These are phyloP conservation scores for Chaetomium cochliodes DNA, from an alignment of 495 filamentous ascomycete genomes.

Conservation along the genomic window DNA sequence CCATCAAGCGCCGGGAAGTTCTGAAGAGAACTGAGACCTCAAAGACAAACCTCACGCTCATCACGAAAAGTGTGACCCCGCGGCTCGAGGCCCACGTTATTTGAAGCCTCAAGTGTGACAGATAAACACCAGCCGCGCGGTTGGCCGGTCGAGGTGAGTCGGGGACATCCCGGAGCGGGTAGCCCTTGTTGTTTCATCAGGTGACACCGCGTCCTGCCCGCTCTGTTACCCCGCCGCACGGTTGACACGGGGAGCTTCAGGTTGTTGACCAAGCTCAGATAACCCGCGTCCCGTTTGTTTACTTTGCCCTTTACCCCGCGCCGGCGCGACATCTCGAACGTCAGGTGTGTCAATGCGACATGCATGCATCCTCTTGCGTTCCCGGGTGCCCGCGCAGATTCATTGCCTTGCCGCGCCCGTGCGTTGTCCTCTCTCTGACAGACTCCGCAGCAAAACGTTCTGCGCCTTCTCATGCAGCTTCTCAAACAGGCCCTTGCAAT, in stretches of 20 bases:
- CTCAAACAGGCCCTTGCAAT: conserved; percentile 27
- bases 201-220: conserved; percentile 24
- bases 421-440: background rate
- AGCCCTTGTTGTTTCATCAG: conserved; percentile 15
- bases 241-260: conserved; percentile 9
- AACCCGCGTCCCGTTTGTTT: conserved; percentile 24
- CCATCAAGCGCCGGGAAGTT: background rate
- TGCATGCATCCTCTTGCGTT: conserved; percentile 2
- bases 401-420: conserved; percentile 8
- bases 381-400: background rate
- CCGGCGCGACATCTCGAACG: background rate
- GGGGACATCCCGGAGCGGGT: conserved; percentile 5
- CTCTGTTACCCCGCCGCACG: conserved; percentile 25
- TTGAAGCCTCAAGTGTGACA: background rate
- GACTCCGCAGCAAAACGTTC: conserved; percentile 9
- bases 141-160: conserved; percentile 3
- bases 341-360: conserved; percentile 16
- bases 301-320: conserved; percentile 23
- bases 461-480: conserved; percentile 22
- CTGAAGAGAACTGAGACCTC: background rate
- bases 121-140: background rate
- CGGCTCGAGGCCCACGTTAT: background rate
- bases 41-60: background rate
- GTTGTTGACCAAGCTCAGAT: conserved; percentile 19
- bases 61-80: background rate